These are phyloP conservation scores for Solidago caesia DNA, from an alignment of 129 eudicot species.

Conservation along the genomic window DNA sequence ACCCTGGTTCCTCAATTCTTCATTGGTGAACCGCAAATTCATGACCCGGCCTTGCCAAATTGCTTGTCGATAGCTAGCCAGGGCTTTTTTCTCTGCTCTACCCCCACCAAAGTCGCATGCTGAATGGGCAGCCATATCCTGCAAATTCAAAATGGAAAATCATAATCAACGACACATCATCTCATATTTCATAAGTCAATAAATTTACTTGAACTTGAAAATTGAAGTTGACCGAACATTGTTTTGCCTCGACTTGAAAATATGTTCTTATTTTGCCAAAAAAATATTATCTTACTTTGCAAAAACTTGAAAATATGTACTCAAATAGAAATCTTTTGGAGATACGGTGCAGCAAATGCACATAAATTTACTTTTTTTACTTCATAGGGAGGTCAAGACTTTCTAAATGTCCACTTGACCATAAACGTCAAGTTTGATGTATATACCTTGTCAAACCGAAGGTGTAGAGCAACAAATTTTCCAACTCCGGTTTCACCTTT, in stretches of 20 bases:
- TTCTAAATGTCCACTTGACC: not conserved
- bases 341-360: not conserved
- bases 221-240: not conserved
- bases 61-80: conserved; percentile 82
- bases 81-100: conserved; percentile 82
- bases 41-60: conserved; percentile 93
- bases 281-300: not conserved
- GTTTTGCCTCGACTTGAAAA: not conserved
- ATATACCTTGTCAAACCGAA: conserved; percentile 88
- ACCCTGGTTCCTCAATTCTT: conserved; percentile 85
- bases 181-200: not conserved
- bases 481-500: conserved; percentile 41
- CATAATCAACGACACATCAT: not conserved
- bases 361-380: no score
- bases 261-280: not conserved
- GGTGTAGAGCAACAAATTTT: conserved; percentile 82
- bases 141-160: not conserved
- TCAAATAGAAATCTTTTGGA: not conserved
- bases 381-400: not conserved
- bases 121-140: conserved; percentile 99
- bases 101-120: conserved; percentile 99
- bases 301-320: not conserved
- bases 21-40: conserved; percentile 85
- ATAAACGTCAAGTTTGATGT: conserved; percentile 12
- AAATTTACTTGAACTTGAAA: not conserved